Conservation (phyloP, 2,329 filamentous ascomycete genomes). For the Parafenestella ontariensis region DNA sequence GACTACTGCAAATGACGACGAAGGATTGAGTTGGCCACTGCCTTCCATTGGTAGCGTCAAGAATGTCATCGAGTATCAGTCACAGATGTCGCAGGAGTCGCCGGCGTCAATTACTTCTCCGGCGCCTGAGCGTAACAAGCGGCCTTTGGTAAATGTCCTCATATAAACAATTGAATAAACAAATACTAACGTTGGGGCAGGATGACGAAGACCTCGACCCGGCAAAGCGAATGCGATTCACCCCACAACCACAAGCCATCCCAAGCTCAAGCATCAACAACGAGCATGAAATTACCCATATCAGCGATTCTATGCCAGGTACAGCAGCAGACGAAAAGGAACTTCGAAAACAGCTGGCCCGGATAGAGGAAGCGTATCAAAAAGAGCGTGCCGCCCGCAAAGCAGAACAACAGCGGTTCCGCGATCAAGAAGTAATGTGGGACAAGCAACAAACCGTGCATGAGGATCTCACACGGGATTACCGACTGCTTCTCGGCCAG, state of each 20-base stretch:
- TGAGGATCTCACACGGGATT: constrained; percentile 30
- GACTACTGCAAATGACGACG: constrained; percentile 3
- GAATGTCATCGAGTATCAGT: constrained; percentile 36
- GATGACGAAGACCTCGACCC: constrained; percentile 34
- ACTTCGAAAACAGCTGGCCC: constrained; percentile 16
- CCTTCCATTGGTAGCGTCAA: constrained; percentile 42
- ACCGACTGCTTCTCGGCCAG: constrained; percentile 26
- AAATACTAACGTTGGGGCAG: constrained; percentile 10
- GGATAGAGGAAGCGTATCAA: constrained; percentile 6
- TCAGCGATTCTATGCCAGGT: constrained; percentile 52
- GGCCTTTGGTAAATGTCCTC: constrained; percentile 33
- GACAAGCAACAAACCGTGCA: constrained; percentile 35
- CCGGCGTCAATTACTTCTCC: constrained; percentile 16
- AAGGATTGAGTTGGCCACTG: constrained; percentile 33
- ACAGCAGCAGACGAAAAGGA: constrained; percentile 21
- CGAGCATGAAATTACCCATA: constrained; percentile 44
- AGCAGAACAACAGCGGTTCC: constrained; percentile 17
- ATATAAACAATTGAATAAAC: background rate
- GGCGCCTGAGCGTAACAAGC: constrained; percentile 31
- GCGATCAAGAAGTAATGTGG: constrained; percentile 25
- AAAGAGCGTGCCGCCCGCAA: constrained; percentile 16
- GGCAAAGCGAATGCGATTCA: constrained; percentile 45
- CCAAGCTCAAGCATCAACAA: constrained; percentile 10
- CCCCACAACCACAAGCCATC: constrained; percentile 32
- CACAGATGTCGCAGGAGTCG: constrained; percentile 29